Evolutionary conservation across 2,329 filamentous ascomycete genomes (phyloP), one percentile per base, ranked within the genome.

Genomic region (Didymella segeticola): DNA sequence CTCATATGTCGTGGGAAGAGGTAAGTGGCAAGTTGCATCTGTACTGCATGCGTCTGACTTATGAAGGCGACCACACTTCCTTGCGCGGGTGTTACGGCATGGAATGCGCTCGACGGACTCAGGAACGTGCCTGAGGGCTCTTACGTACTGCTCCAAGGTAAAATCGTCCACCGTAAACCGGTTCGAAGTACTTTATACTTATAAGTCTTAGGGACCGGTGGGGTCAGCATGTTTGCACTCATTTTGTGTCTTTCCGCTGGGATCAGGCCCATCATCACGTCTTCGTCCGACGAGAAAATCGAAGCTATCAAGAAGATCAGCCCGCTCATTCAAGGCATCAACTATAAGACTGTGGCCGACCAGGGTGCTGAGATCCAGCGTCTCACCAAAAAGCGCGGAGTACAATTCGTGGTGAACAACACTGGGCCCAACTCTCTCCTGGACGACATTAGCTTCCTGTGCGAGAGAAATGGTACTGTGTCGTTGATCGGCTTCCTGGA

Each of bases 311-410:
- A 83, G 27, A 55, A 58, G n/a, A 22, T 68, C 7, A 55, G 52
- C 14, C 57, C 61, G 1, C 19, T 34, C 2, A 43, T 70, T 14
- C 11, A 47, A 47, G 74, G 82, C 8, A 77, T 49, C 64, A 88
- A 89, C 70, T 89, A 89, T 69, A 83, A 80, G 47, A 77, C 69
- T 0, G 75, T 79, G 14, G 63, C 79, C 0, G 79, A 83, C 37
- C 86, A 84, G 82, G 81, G 82, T 6, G 75, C 77, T 3, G 79
- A 80, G 41, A 84, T 83, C 12, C 77, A 79, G 56, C 75, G 73
- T 5, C 71, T 82, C 9, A 80, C 78, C 0, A 56, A 69, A 0
- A 63, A 67, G 29, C 67, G 69, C 22, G 76, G 77, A 23, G 76
- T 73, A 1, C 77, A 82, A 57, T 77, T 78, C 47, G 78, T 81